Conservation (phyloP, 1,284 basidiomycete genomes). For the Nidula niveotomentosa region DNA sequence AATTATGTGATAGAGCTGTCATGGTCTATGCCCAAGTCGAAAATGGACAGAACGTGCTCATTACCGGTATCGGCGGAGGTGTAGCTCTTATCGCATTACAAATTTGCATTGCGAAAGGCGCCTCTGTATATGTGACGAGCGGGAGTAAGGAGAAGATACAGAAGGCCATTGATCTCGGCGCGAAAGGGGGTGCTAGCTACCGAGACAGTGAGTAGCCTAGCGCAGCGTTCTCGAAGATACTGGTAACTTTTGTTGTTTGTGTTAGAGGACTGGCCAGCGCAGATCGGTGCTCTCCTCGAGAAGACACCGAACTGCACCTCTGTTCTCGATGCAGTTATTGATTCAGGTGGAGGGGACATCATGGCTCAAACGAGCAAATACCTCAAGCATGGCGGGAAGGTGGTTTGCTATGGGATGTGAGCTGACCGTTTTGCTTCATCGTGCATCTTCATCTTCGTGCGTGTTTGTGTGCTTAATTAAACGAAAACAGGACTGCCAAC, state of each 20-base stretch:
- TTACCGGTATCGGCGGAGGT: slow-evolving; percentile 82
- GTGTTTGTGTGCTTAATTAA: not conserved
- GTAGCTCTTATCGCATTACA: slow-evolving; percentile 81
- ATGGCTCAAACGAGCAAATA: slow-evolving; percentile 54
- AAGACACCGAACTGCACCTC: slow-evolving; percentile 25
- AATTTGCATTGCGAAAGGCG: slow-evolving; percentile 75
- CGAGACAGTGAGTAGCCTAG: slow-evolving; percentile 47
- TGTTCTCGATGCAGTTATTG: slow-evolving; percentile 72
- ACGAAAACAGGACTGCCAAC: slow-evolving; percentile 57
- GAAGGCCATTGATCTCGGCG: slow-evolving; percentile 71
- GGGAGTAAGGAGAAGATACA: slow-evolving; percentile 69
- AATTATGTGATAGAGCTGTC: slow-evolving; percentile 50
- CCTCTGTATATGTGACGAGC: slow-evolving; percentile 84
- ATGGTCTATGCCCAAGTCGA: slow-evolving; percentile 68
- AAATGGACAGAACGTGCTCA: slow-evolving; percentile 72
- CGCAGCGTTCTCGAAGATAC: too few species aligned
- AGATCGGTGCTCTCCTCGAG: slow-evolving; percentile 52
- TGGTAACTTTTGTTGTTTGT: not conserved
- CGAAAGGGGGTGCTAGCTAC: slow-evolving; percentile 77
- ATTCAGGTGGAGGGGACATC: slow-evolving; percentile 81
- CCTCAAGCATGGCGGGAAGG: slow-evolving; percentile 68
- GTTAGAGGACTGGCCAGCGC: slow-evolving; percentile 65
- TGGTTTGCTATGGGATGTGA: slow-evolving; percentile 81
- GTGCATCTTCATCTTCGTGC: not conserved
- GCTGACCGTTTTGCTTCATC: slow-evolving; percentile 22